These are phyloP conservation scores for Zancudomyces culisetae DNA, from an alignment of 371 early-diverging fungal species.

Conservation along the genomic window DNA sequence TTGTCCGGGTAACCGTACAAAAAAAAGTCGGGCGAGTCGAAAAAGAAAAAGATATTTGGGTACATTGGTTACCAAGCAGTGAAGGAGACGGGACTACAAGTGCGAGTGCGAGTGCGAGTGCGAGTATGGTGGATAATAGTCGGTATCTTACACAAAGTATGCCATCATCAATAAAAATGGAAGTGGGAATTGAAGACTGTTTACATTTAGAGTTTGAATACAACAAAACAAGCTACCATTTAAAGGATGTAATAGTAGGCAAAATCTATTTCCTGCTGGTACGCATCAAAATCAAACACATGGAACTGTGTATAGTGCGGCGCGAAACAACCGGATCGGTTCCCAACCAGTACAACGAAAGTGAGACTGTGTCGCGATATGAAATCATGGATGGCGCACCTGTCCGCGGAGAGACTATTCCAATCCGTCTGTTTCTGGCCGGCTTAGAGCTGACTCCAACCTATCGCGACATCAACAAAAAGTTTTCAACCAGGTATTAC, in stretches of 20 bases:
- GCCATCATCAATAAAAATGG: constrained; percentile 83
- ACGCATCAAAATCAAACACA: constrained; percentile 96
- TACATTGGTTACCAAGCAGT: no score
- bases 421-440: constrained; percentile 87
- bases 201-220: constrained; percentile 89
- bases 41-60: constrained; percentile 68
- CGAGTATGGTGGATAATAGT: no score
- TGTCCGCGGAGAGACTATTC: constrained; percentile 93
- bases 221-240: constrained; percentile 79
- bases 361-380: constrained; percentile 92
- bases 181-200: constrained; percentile 90
- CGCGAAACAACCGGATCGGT: constrained; percentile 90
- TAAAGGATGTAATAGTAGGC: constrained; percentile 96
- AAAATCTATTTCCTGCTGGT: constrained; percentile 95
- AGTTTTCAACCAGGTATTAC: constrained; percentile 91
- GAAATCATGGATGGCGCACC: constrained; percentile 99
- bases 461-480: constrained; percentile 80
- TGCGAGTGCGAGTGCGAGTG: no score
- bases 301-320: constrained; percentile 94
- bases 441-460: constrained; percentile 81
- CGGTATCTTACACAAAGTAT: constrained; percentile 67
- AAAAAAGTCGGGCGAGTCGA: constrained; percentile 57
- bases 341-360: constrained; percentile 92
- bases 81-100: no score
- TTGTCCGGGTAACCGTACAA: constrained; percentile 65